Evolutionary conservation across 1,284 basidiomycete species (phyloP), one percentile per base, ranked within the genome.

Genomic region (Moesziomyces globuligerus): DNA sequence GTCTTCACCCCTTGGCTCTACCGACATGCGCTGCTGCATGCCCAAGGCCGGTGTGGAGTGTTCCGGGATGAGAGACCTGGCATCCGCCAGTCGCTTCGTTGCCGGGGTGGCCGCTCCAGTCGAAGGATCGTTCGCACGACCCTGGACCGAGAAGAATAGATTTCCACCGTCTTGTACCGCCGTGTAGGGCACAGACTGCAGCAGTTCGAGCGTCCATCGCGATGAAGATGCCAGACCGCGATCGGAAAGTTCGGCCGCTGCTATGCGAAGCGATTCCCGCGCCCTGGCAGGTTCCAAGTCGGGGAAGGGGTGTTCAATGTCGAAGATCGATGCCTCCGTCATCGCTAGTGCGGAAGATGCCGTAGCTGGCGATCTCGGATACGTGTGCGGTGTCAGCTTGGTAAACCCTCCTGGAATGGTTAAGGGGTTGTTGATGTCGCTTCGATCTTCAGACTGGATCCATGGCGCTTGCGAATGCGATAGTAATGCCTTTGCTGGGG

Each of bases 41-140:
- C 72, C 72, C 3, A 80, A 40, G 9, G 78, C 78, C 5, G 78
- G 78, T 28, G 78, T 80, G 15, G 78, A 80, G 51, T 80, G 78
- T 26, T 68, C 73, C 13, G 78, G 78, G 24, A 76, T 72, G 47
- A 43, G 48, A 2, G 55, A 38, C 26, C 41, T 46, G 5, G 38
- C 39, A 18, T 40, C 41, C 6, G 45, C 15, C 18, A 28, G 53
- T 21, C 56, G 54, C 39, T 64, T 62, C 10, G 48, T 43, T 9
- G 72, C 68, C 10, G 72, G 72, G 10, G 72, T 74, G 1, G 68
- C 64, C 3, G 66, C 51, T 0, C 23, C 71, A 5, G 59, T 21
- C 7, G 39, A 47, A 17, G 51, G 44, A 11, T 54, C 42, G 9
- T 59, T 43, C 20, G 32, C 28, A 4, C 43, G 55, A 28, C 23